Evolutionary conservation across 257 asterid genomes (phyloP), one percentile per base, ranked within the genome.

Genomic region (Jaltomata sinuosa): DNA sequence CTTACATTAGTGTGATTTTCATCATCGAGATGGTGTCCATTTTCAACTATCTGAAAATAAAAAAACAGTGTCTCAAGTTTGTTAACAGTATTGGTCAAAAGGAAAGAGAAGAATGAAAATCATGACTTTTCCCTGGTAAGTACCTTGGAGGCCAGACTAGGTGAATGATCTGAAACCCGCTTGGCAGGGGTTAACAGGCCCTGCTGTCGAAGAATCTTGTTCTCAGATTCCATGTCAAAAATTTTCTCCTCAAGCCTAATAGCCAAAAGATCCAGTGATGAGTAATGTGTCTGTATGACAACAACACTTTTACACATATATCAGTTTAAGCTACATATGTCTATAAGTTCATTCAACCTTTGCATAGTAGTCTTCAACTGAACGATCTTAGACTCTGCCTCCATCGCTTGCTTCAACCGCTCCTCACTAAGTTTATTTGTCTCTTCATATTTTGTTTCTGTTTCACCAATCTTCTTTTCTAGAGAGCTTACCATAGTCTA

Each of bases 401-500:
- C 99, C 91, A 87, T 54, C 62, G 97, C 94, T 88, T 94, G 99
- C 89, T 92, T 95, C 92, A 97, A 87, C 89, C 98, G 91, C 88
- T 91, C 97, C 91, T 95, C 97, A 87, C 98, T 91, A 69, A 97
- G 93, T 90, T 95, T 95, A 87, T 84, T 94, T 27, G 99, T 92
- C 89, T 97, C 99, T 90, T 94, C 98, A 84, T 87, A 95, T 82
- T 89, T 97, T 93, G 89, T 93, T 89, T 94, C 98, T 34, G 99
- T 95, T 86, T 97, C 98, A 83, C 88, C 96, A 86, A 97, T 94
- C 90, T 91, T 97, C 80, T 91, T 87, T 85, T 97, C 97, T 78
- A 97, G 89, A 85, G 98, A 94, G 89, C 89, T 89, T 32, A 97
- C 98, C 87, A 97, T 84, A 84, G 90, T 89, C 99, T 97, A 93